Evolutionary conservation across 345 rosid species (phyloP).

Genomic region (Brassica carinata): DNA sequence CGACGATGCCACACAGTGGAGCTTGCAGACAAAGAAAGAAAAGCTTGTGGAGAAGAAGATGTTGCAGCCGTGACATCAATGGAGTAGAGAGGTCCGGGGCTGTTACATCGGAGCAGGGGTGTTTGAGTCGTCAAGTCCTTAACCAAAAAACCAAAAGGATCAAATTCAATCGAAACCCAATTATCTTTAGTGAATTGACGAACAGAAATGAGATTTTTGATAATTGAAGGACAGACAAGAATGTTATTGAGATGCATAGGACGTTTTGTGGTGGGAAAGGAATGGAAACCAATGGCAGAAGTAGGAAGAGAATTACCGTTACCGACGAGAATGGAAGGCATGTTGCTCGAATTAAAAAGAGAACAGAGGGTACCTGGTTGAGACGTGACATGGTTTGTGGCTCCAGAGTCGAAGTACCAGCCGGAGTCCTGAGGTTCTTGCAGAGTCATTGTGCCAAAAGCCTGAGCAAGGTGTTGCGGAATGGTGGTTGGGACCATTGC

Average conservation of each 20-base stretch:
- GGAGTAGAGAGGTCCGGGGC: neutral
- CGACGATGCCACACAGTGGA: neutral
- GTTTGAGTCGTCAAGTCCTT: neutral
- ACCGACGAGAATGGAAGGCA: neutral
- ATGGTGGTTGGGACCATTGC: neutral
- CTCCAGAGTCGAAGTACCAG: neutral
- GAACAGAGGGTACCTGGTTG: neutral
- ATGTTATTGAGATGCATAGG: neutral
- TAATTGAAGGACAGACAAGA: neutral
- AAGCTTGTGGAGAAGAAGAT: neutral
- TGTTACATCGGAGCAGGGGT: neutral
- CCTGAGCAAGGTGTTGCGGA: neutral
- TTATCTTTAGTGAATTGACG: neutral
- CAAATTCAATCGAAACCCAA: neutral
- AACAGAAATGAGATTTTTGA: neutral
- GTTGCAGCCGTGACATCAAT: neutral
- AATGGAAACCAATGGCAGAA: neutral
- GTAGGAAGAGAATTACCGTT: neutral
- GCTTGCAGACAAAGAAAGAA: neutral
- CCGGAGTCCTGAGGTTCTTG: neutral
- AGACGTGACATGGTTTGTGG: neutral
- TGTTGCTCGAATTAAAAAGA: neutral
- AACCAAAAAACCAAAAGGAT: neutral
- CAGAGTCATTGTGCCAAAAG: neutral
- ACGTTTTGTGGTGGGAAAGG: neutral